Evolutionary conservation across 2,329 filamentous ascomycete genomes (phyloP).

Genomic region (Ampelomyces quisqualis): DNA sequence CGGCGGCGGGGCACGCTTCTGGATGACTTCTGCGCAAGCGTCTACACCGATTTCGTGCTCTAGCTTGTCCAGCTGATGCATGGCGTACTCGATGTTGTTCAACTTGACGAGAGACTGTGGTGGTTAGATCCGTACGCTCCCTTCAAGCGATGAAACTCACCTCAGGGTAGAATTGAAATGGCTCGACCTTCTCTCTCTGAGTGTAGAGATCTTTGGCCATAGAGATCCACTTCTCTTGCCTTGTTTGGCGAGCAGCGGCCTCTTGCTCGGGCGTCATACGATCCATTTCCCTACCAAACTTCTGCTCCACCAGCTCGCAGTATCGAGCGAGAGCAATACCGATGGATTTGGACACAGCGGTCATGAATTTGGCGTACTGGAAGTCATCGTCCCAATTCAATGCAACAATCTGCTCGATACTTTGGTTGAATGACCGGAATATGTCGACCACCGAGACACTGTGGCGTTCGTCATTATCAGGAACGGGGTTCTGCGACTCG

Average conservation of each 20-base stretch:
- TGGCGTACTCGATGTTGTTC: conserved; percentile 95
- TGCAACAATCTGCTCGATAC: conserved; percentile 79
- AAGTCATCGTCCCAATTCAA: conserved; percentile 92
- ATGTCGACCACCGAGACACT: conserved; percentile 92
- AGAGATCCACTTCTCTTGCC: conserved; percentile 90
- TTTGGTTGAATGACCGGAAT: conserved; percentile 91
- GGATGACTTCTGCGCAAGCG: conserved; percentile 79
- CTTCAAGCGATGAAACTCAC: conserved; percentile 51
- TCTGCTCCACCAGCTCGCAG: conserved; percentile 84
- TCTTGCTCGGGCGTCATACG: conserved; percentile 84
- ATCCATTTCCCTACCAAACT: conserved; percentile 91
- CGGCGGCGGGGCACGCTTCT: conserved; percentile 69
- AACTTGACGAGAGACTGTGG: conserved; percentile 89
- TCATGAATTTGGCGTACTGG: conserved; percentile 97
- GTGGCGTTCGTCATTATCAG: conserved; percentile 80
- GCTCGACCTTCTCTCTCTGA: conserved; percentile 88
- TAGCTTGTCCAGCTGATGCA: conserved; percentile 85
- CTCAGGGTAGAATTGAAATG: conserved; percentile 94
- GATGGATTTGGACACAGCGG: conserved; percentile 80
- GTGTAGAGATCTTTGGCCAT: conserved; percentile 92
- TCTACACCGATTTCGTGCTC: conserved; percentile 91
- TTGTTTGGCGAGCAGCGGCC: conserved; percentile 71
- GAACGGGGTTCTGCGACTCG: conserved; percentile 62
- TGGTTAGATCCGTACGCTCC: conserved; percentile 4
- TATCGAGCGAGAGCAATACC: conserved; percentile 81